Evolutionary conservation across 768 basidiomycete species (phyloP), one percentile per base, ranked within the genome.

Genomic region (Tricholoma terreum): DNA sequence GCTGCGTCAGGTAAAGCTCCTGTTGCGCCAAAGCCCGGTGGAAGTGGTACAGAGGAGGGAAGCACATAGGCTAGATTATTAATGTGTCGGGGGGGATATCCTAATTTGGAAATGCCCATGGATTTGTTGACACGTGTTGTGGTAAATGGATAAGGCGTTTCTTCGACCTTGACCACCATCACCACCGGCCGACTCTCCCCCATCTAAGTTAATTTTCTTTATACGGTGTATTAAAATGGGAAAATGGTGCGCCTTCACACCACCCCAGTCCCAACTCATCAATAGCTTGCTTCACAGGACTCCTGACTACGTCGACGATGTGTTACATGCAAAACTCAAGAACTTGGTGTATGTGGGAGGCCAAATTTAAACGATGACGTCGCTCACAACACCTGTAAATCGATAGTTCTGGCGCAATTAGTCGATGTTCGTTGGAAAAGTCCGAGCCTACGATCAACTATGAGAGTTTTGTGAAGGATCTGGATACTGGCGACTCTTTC

Each of bases 401-500:
- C 43, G 50, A 48, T 63, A 91, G 89, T 65, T 81, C 83, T 62
- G 88, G 90, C 54, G 84, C 90, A 50, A 84, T 91, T 61, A 84
- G 83, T 62, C 80, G 90, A 54, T 75, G 84, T 24, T 80, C 79
- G 58, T 77, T 89, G 24, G 90, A 91, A 67, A 83, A 84, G 60
- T 65, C 65, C 33, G 86, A 87, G 64, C 80, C 86, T 3, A 71
- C 73, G 38, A 90, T 92, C 59, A 84, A 77, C 54, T 92, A 89
- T 66, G 86, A 91, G 69, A 71, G 80, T 27, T 91, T 92, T 61
- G 86, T 91, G 17, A 81, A 86, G 62, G 87, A 90, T 27, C 74
- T 92, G 50, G 89, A 92, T 66, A 80, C 80, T 21, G 90, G 89
- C 14, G 90, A 92, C 67, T 85, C 88, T 0, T 92, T 92, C 70